These are phyloP conservation scores for Ophiostoma sp. DNA, from an alignment of 2,329 filamentous ascomycete species.

Conservation along the genomic window DNA sequence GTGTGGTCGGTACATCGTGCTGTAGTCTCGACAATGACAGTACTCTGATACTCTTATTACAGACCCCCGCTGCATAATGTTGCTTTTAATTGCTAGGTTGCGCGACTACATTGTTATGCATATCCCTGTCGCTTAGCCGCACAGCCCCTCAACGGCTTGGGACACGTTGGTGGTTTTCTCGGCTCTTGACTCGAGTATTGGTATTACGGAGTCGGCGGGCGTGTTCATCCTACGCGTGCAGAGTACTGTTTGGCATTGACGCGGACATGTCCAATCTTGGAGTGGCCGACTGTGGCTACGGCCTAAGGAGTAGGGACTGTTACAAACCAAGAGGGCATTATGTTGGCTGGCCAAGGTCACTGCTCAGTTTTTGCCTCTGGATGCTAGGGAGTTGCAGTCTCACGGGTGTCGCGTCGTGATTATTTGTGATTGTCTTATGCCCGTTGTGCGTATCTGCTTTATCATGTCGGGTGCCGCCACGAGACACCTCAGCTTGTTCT, in stretches of 20 bases:
- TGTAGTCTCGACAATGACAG: background rate
- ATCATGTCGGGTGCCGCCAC: background rate
- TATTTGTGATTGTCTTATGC: background rate
- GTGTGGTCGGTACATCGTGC: background rate
- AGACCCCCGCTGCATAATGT: conserved; percentile 40
- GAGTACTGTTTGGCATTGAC: background rate
- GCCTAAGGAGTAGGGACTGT: background rate
- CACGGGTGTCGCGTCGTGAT: background rate
- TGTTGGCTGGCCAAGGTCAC: too few species aligned
- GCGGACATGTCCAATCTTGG: conserved; percentile 14
- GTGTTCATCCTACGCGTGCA: background rate
- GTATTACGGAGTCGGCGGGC: background rate
- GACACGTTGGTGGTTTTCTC: background rate
- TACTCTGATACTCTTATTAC: background rate
- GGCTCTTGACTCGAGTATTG: background rate
- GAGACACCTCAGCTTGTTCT: background rate
- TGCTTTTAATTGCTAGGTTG: conserved; percentile 45
- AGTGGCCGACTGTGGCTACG: conserved; percentile 4
- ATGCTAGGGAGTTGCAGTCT: too few species aligned
- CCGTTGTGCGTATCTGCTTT: background rate
- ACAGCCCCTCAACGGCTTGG: conserved; percentile 24
- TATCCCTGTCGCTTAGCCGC: conserved; percentile 30
- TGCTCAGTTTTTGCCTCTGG: background rate
- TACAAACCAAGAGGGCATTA: background rate
- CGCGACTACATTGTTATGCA: conserved; percentile 43